A percentile compares a stretch with the other conserved stretches of the same genome.
phyloP scores from a whole-genome alignment of 2,329 filamentous ascomycete species.

The Gremmenia infestans region DNA sequence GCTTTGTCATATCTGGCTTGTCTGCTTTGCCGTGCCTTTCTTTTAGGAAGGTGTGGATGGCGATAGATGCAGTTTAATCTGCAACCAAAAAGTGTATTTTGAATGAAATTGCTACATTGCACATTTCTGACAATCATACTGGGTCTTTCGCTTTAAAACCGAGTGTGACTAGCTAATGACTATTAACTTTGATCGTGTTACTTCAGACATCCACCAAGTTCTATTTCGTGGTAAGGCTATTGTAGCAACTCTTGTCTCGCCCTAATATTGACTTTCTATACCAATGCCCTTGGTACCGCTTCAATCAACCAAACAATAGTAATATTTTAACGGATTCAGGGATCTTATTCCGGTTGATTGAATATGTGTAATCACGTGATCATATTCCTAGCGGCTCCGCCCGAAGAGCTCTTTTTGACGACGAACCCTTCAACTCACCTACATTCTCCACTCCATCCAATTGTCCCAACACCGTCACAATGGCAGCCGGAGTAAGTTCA shows the following conservation, averaged over 20 bases:
- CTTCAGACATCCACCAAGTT: too few species aligned
- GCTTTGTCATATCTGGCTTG: conserved; percentile 7
- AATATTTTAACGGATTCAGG: not conserved
- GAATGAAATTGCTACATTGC: conserved; percentile 3
- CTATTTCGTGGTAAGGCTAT: too few species aligned
- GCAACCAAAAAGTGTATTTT: conserved; percentile 9
- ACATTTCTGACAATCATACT: not conserved
- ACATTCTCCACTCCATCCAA: conserved; percentile 42
- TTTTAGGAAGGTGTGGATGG: not conserved
- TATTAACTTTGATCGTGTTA: too few species aligned
- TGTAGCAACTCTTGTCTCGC: too few species aligned
- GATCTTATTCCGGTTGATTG: not conserved
- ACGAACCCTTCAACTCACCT: conserved; percentile 12
- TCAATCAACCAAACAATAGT: not conserved
- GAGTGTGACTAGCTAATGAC: too few species aligned
- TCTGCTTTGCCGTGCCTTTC: conserved; percentile 3
- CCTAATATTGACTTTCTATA: too few species aligned
- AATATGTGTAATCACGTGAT: conserved; percentile 16
- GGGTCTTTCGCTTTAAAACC: not conserved
- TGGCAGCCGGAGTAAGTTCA: conserved; percentile 61
- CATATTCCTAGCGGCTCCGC: conserved; percentile 6
- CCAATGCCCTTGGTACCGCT: too few species aligned
- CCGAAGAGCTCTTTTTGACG: conserved; percentile 19
- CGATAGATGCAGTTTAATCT: not conserved
- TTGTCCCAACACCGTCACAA: conserved; percentile 49